A percentile compares a stretch with the other conserved stretches of the same genome.
These are phyloP conservation scores for Brettanomyces bruxellensis DNA, from an alignment of 805 yeast species.

Conservation along the genomic window DNA sequence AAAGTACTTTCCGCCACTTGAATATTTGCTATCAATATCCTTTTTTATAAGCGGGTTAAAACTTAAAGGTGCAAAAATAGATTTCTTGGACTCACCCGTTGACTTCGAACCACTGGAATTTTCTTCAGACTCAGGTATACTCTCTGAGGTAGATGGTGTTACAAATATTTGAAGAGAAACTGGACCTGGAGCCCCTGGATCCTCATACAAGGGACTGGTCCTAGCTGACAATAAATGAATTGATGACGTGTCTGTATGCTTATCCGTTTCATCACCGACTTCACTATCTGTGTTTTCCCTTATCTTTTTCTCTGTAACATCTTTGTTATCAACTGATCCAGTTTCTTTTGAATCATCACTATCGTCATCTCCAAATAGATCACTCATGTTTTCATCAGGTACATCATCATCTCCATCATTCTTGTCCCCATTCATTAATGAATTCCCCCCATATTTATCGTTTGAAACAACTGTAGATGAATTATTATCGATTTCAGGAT, in stretches of 20 bases:
- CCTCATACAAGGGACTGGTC: slow-evolving; percentile 50
- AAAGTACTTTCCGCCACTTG: slow-evolving; percentile 84
- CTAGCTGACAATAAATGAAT: slow-evolving; percentile 25
- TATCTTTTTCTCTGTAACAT: neutral
- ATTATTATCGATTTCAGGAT: neutral
- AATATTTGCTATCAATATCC: slow-evolving; percentile 77
- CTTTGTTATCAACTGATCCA: slow-evolving; percentile 1
- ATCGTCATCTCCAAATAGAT: slow-evolving; percentile 2
- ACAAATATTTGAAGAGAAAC: slow-evolving; percentile 41
- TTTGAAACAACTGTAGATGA: neutral
- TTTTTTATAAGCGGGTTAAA: slow-evolving; percentile 74
- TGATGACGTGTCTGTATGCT: neutral
- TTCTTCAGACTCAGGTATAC: slow-evolving; percentile 2
- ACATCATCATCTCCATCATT: slow-evolving; percentile 5
- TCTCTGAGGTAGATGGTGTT: slow-evolving; percentile 19
- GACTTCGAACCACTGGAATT: slow-evolving; percentile 11
- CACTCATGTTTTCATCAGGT: slow-evolving; percentile 3
- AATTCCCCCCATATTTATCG: neutral
- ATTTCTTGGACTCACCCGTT: slow-evolving; percentile 34
- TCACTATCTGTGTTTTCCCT: slow-evolving; percentile 3
- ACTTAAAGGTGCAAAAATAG: slow-evolving; percentile 73
- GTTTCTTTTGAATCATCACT: neutral
- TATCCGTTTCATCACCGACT: slow-evolving; percentile 6
- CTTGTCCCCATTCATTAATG: neutral
- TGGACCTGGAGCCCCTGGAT: slow-evolving; percentile 82